Conservation (phyloP, 2,329 filamentous ascomycete species). For the Fonsecaea pugnacius region DNA sequence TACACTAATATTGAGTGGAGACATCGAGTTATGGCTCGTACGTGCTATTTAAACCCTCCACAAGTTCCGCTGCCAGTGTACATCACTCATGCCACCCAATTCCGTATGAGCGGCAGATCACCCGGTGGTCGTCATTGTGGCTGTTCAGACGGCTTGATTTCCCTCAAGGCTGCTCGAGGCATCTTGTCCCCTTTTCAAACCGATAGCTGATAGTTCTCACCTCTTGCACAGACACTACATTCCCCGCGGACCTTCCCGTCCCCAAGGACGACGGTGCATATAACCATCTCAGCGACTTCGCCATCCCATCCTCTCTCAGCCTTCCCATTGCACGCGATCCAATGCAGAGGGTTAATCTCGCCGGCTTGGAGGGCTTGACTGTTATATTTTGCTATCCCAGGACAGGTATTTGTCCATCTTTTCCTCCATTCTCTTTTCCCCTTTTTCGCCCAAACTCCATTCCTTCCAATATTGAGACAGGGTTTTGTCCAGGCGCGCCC, state of each 20-base stretch:
- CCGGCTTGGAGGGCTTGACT: conserved; percentile 44
- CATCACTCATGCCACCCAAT: neutral
- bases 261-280: conserved; percentile 49
- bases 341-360: conserved; percentile 39
- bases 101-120: neutral
- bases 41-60: conserved; percentile 3
- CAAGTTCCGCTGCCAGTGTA: too few species aligned
- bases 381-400: conserved; percentile 51
- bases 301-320: conserved; percentile 42
- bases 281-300: conserved; percentile 42
- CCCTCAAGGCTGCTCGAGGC: neutral
- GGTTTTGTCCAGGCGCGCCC: conserved; percentile 43
- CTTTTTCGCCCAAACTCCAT: neutral
- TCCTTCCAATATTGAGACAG: neutral
- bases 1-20: neutral
- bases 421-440: neutral
- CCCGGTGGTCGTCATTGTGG: neutral
- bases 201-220: neutral
- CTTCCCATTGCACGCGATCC: conserved; percentile 33
- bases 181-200: neutral
- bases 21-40: conserved; percentile 22
- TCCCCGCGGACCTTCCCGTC: conserved; percentile 45
- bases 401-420: conserved; percentile 17
- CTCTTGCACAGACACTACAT: conserved; percentile 34
- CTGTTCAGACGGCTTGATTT: neutral